A percentile compares a stretch with the other conserved stretches of the same genome.
Evolutionary conservation across 129 eudicot genomes (phyloP).

Genomic region (Tagetes patula): DNA sequence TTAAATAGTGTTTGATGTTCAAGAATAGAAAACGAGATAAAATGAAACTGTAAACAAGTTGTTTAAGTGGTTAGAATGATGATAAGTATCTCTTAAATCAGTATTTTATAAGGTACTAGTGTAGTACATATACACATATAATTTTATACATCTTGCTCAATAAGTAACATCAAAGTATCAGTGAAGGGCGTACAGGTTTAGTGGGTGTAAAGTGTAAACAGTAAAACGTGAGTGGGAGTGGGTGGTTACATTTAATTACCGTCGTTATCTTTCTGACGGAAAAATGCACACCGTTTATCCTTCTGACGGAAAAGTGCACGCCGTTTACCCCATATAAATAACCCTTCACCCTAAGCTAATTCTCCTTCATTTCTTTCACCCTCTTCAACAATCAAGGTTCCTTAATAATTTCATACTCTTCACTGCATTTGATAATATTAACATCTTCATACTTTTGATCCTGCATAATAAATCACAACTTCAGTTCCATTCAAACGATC

Average conservation of each 20-base stretch:
- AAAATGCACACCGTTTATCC: neutral
- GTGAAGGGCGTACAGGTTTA: too few species aligned
- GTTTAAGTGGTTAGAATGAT: too few species aligned
- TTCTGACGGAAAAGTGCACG: neutral
- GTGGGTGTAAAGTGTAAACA: neutral
- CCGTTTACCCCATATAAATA: neutral
- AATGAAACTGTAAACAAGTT: too few species aligned
- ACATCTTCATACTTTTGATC: neutral
- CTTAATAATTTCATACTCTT: neutral
- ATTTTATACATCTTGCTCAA: too few species aligned
- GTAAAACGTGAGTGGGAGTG: neutral
- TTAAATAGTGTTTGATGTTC: too few species aligned
- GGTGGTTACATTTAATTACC: neutral
- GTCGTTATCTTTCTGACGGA: neutral
- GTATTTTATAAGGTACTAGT: too few species aligned
- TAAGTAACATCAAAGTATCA: too few species aligned
- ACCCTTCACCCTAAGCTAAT: neutral
- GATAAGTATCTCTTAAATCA: too few species aligned
- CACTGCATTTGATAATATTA: neutral
- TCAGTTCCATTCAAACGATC: neutral
- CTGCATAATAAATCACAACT: neutral
- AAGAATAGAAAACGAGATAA: too few species aligned
- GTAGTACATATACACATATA: too few species aligned
- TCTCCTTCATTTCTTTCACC: neutral
- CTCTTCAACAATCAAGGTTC: neutral